Percentiles rank a stretch among this genome's conserved stretches.
Conservation (phyloP, 495 filamentous ascomycete genomes). For the Penicillium roqueforti region DNA sequence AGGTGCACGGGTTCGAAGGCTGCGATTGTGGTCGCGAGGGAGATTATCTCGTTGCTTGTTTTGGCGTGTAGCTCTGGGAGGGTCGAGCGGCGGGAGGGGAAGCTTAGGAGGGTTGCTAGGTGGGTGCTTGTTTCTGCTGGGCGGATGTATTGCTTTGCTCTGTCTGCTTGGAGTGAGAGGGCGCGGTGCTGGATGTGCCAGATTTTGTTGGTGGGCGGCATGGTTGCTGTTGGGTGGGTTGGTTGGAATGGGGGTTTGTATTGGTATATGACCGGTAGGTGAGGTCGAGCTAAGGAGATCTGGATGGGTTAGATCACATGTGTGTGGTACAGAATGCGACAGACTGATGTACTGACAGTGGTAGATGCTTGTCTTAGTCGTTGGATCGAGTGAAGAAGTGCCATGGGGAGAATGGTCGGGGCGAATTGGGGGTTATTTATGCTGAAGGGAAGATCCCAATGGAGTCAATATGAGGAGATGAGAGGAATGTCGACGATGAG, state of each 20-base stretch:
- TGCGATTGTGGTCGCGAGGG: slow-evolving; percentile 29
- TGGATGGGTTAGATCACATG: slow-evolving; percentile 5
- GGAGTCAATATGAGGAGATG: neutral
- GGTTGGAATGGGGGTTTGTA: neutral
- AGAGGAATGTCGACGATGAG: neutral
- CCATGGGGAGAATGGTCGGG: neutral
- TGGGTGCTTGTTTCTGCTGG: slow-evolving; percentile 28
- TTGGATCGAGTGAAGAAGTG: neutral
- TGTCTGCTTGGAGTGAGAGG: slow-evolving; percentile 2
- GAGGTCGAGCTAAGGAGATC: neutral
- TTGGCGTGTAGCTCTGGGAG: slow-evolving; percentile 18
- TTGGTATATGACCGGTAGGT: neutral
- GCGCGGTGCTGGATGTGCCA: slow-evolving; percentile 10
- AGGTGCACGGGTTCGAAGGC: slow-evolving; percentile 35
- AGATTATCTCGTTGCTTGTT: slow-evolving; percentile 29
- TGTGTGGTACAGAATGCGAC: neutral
- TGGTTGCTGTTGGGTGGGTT: neutral
- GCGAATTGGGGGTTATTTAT: neutral
- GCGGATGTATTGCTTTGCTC: slow-evolving; percentile 18
- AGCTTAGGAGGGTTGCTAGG: slow-evolving; percentile 33
- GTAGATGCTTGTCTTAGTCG: neutral
- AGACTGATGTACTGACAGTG: slow-evolving; percentile 3
- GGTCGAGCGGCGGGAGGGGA: slow-evolving; percentile 29
- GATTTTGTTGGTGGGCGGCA: slow-evolving; percentile 14
- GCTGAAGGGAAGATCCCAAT: neutral